Evolutionary conservation across 2,329 filamentous ascomycete species (phyloP).

Genomic region (Fonsecaea pedrosoi): DNA sequence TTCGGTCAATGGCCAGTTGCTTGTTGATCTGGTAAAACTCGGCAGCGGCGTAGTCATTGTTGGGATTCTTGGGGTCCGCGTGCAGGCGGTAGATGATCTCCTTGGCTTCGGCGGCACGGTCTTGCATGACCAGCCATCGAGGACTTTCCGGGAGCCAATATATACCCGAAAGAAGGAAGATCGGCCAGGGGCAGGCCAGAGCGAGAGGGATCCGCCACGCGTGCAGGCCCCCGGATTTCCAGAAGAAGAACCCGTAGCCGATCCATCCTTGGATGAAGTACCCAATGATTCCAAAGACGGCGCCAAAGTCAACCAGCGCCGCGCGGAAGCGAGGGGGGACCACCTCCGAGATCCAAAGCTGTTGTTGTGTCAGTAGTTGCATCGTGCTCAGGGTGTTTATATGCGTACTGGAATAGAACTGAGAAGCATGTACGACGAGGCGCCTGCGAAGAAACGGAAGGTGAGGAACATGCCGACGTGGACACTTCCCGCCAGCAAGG

Average conservation of each 20-base stretch:
- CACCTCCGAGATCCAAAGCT: conserved; percentile 1
- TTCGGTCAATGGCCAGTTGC: conserved; percentile 18
- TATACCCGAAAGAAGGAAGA: neutral
- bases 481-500: conserved; percentile 45
- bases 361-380: conserved; percentile 24
- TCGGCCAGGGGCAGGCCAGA: neutral
- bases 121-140: conserved; percentile 1
- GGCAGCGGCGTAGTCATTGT: neutral
- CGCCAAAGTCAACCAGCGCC: neutral
- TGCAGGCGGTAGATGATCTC: neutral
- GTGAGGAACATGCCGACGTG: conserved; percentile 38
- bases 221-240: neutral
- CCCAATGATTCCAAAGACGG: conserved; percentile 5
- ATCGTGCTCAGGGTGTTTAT: conserved; percentile 34
- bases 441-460: conserved; percentile 45
- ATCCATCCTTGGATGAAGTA: conserved; percentile 3
- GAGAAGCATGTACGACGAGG: too few species aligned
- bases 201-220: neutral
- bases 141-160: conserved; percentile 6
- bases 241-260: conserved; percentile 13
- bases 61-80: too few species aligned
- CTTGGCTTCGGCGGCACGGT: neutral
- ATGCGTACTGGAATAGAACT: too few species aligned
- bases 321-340: neutral
- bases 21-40: neutral